Base-by-base conservation (phyloP, 352 stramenopile species). In the Elongisporangium prolatum region DNA sequence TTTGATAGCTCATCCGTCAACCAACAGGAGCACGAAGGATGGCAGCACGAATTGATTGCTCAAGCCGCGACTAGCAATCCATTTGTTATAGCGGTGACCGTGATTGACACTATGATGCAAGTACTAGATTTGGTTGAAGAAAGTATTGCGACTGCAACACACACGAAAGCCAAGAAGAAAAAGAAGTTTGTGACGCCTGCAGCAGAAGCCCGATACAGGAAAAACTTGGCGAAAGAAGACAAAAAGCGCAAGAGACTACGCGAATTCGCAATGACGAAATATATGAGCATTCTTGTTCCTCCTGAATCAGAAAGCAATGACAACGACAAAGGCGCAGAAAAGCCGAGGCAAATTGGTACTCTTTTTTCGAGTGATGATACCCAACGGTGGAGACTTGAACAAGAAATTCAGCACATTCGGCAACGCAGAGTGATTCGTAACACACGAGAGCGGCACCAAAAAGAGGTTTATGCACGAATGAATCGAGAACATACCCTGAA, bases 291-390 rank as follows among this genome's bases (percentile, higher is more conserved):
- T 4, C 59, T 82, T 22, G 61, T 84, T 13, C 64, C 69, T 0
- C 68, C 58, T 20, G 50, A 54, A 6, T 25, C 56, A 11, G 14
- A 21, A 20, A 8, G 0, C 0, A 62, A 22, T 5, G 9, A 54
- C 4, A 22, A 48, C 34, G 0, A n/a, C n/a, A 22, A 56, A 50
- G 37, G 56, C 34, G 52, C 21, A 44, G 20, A 52, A 14, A 73
- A 77, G 18, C 40, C 13, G 21, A 50, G 67, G 60, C 34, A 52
- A 14, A 72, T 80, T 7, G 78, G 78, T 0, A 61, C 67, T 38
- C 58, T 90, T 7, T 90, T 90, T 44, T 74, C 72, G 1, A 55
- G 61, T 1, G 72, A 87, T 11, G 78, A 90, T 47, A 74, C 76
- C 3, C 37, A 54, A 14, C 52, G 61, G 13, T 90, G 80, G 78